Conservation (phyloP, 495 filamentous ascomycete genomes). For the Penicillium dipodomyicola region DNA sequence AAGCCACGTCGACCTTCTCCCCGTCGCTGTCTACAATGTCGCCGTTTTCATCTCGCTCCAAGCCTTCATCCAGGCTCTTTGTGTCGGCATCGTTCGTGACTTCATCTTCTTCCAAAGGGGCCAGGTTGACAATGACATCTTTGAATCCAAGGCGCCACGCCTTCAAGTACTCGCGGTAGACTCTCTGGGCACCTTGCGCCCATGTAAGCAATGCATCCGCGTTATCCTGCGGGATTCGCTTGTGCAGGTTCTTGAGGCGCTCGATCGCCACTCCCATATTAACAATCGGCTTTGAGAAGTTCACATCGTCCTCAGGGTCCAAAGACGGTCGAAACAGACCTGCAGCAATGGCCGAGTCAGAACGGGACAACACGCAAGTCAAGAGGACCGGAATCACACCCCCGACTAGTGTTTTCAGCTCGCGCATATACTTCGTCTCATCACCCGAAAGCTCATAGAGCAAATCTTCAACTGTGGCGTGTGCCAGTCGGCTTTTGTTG, state of each 20-base stretch:
- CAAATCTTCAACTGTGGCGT: constrained; percentile 68
- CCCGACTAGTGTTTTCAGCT: constrained; percentile 89
- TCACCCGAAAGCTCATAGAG: constrained; percentile 79
- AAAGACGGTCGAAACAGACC: constrained; percentile 62
- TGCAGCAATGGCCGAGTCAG: constrained; percentile 60
- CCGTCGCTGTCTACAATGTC: constrained; percentile 75
- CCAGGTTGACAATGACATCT: constrained; percentile 90
- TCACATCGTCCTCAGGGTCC: constrained; percentile 52
- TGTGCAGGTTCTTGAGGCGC: constrained; percentile 75
- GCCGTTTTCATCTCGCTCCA: constrained; percentile 74
- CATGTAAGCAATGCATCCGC: constrained; percentile 69
- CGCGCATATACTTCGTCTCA: constrained; percentile 86
- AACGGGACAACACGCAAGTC: constrained; percentile 76
- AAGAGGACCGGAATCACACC: constrained; percentile 94
- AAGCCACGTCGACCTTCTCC: constrained; percentile 92
- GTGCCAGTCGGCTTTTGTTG: constrained; percentile 61
- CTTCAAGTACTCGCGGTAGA: constrained; percentile 85
- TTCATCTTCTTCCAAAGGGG: constrained; percentile 59
- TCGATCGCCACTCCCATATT: constrained; percentile 93
- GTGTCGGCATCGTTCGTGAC: constrained; percentile 47
- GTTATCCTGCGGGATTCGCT: constrained; percentile 69
- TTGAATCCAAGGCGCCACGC: constrained; percentile 95
- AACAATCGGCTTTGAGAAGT: constrained; percentile 82
- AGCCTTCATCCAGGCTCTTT: constrained; percentile 61
- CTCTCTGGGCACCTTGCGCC: constrained; percentile 70